Base-by-base conservation (phyloP, 2,329 filamentous ascomycete species). In the Endothia cerciana region DNA sequence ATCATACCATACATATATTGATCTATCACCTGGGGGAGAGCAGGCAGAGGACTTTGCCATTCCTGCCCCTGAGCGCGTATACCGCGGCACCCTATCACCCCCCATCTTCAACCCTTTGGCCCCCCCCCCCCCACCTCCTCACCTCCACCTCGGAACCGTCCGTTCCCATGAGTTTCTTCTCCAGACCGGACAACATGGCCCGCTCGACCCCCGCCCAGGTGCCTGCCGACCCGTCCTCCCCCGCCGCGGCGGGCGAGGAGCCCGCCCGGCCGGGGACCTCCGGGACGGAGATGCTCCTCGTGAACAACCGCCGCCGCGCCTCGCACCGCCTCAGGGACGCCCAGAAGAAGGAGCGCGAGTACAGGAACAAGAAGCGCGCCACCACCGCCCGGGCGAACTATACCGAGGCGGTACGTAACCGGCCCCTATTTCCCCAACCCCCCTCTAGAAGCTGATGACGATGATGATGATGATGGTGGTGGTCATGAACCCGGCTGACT, bases 251-350 rank as follows among this genome's bases (percentile, higher is more conserved):
- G 36, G 2, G 74, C 2, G 68, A 70, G 10, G 74, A 74, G 65
- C 72, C 73, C 2, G 71, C 74, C n/a, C 75, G 80, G 25, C 79
- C 80, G 5, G 77, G 78, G 65, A 81, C 80, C 17, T 78, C 79
- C 0, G 78, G 78, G 63, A 83, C 80, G 22, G 78, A 81, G 69
- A 76, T 77, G 68, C 72, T 80, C 40, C 77, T 82, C 51, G 73
- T 75, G 56, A 76, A 74, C 62, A 77, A 74, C 64, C 76, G 77
- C 33, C 77, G 74, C 45, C 71, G 74, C 49, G 79, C 79, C 36
- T 77, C 78, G 15, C 72, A 78, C 63, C 74, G 77, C 41, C 76
- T 77, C 65, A 70, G 75, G 53, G 74, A 76, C 58, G 80, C 80
- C 4, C 74, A 76, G 65, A 73, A 75, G 25, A 78, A 79, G 60